Evolutionary conservation across 2,329 filamentous ascomycete species (phyloP), one percentile per base, ranked within the genome.

Genomic region (Fusarium sp.): DNA sequence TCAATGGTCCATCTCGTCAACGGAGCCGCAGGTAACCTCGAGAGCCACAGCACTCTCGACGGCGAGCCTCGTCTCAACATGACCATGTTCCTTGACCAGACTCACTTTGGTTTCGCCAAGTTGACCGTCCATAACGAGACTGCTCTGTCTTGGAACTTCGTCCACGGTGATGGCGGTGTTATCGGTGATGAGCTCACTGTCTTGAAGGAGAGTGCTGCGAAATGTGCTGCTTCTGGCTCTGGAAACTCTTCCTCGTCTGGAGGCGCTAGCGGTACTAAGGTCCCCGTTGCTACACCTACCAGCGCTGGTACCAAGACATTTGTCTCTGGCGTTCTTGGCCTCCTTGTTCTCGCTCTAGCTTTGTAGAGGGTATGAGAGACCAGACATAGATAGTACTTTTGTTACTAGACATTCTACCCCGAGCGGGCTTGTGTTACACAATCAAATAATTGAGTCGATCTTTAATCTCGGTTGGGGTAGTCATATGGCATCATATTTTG

Each of bases 91-190:
- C 42, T 47, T 42, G 55, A 61, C 17, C 27, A 36, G 25, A 61
- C 15, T 4, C 18, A 45, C n/a, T 63, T 63, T 50, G 60, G 60
- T 7, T 63, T 63, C 10, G 39, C 60, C 20, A 61, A 61, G 36
- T 25, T 63, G 20, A 63, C 55, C 0, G 42, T 63, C 2, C 42
- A 63, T 5, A 63, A 61, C 12, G 44, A 25, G 22, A 50, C 10
- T 12, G 18, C 17, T 2, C 29, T 62, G 0, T 62, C 60, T 25
- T 62, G 54, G 60, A 27, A 62, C 5, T 62, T 60, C 10, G 22
- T 62, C 9, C 35, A 36, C 13, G 60, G 60, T 3, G 54, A 47
- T 1, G 35, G 45, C 2, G 60, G 60, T 11, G 10, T 18, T 15
- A 3, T 41, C 4, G 42, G 54, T 14, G 60, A 62, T 36, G 11